Conservation (phyloP, 2,329 filamentous ascomycete species). For the Xylaria multiplex region DNA sequence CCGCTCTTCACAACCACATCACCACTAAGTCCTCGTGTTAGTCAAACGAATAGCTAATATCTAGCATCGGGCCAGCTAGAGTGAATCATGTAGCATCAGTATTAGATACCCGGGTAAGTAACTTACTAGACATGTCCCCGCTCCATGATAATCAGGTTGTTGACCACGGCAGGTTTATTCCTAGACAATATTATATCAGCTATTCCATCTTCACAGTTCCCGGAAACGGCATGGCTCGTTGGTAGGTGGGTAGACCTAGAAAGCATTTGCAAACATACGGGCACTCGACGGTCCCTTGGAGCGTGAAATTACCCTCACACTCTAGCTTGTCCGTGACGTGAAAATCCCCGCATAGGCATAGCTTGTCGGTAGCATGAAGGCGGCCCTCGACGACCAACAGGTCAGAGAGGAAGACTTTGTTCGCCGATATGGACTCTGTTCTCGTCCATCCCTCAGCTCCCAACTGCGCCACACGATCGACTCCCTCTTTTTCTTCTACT, state of each 20-base stretch:
- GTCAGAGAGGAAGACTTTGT: slow-evolving; percentile 17
- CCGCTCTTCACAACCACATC: slow-evolving; percentile 18
- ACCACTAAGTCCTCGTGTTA: slow-evolving; percentile 19
- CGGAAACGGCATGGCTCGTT: neutral
- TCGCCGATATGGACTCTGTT: slow-evolving; percentile 1
- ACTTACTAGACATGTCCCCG: slow-evolving; percentile 16
- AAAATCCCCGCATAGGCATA: slow-evolving; percentile 16
- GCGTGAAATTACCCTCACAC: slow-evolving; percentile 28
- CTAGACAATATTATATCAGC: neutral
- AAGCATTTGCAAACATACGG: slow-evolving; percentile 9
- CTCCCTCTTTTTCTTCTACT: neutral
- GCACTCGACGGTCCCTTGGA: slow-evolving; percentile 12
- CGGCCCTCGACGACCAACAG: slow-evolving; percentile 4
- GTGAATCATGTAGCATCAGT: neutral
- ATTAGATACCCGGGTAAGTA: neutral
- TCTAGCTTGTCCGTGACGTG: slow-evolving; percentile 7
- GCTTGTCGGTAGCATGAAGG: slow-evolving; percentile 23
- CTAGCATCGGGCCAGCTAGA: neutral
- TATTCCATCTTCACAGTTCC: neutral
- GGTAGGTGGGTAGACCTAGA: neutral
- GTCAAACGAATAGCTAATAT: neutral
- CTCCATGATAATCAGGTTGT: slow-evolving; percentile 13
- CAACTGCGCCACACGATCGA: neutral
- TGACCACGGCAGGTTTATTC: slow-evolving; percentile 9
- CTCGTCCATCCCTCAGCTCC: slow-evolving; percentile 4